These are phyloP conservation scores for Kregervanrija pseudodelftensis DNA, from an alignment of 805 yeast species.

Conservation along the genomic window DNA sequence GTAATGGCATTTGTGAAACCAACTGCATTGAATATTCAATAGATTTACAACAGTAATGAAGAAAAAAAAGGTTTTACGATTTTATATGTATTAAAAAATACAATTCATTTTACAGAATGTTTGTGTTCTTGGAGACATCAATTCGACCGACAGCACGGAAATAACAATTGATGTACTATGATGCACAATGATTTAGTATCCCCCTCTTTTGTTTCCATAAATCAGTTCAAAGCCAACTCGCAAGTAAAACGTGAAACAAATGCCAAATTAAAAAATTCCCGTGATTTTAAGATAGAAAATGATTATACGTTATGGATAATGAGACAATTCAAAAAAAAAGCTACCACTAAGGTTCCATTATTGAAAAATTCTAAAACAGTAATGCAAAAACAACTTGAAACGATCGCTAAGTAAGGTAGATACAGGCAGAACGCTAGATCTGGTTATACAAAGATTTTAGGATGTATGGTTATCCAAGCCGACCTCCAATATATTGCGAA, in stretches of 20 bases:
- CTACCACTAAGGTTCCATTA: too few relatives aligned
- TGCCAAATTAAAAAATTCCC: too few relatives aligned
- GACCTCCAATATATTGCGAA: slow-evolving; percentile 2
- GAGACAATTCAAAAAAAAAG: too few relatives aligned
- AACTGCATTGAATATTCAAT: too few relatives aligned
- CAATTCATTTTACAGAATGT: slow-evolving; percentile 10
- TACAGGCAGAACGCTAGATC: slow-evolving; percentile 11
- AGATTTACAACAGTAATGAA: too few relatives aligned
- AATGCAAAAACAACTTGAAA: slow-evolving; percentile 3
- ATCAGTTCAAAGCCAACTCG: too few relatives aligned
- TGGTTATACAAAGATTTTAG: slow-evolving; percentile 9
- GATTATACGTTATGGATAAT: too few relatives aligned
- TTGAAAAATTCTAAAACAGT: not conserved
- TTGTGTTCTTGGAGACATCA: slow-evolving; percentile 31
- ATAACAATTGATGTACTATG: slow-evolving; percentile 27
- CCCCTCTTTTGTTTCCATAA: slow-evolving; percentile 4
- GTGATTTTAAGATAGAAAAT: too few relatives aligned
- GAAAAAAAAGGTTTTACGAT: too few relatives aligned
- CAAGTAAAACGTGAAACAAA: too few relatives aligned
- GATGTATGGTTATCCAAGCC: slow-evolving; percentile 10
- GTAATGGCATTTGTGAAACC: too few relatives aligned
- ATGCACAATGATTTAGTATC: slow-evolving; percentile 21
- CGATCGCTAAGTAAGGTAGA: slow-evolving; percentile 11
- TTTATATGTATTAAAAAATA: not conserved
- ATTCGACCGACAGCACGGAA: slow-evolving; percentile 16